Evolutionary conservation across 1,284 basidiomycete species (phyloP).

Genomic region (Cystobasidium slooffiae): DNA sequence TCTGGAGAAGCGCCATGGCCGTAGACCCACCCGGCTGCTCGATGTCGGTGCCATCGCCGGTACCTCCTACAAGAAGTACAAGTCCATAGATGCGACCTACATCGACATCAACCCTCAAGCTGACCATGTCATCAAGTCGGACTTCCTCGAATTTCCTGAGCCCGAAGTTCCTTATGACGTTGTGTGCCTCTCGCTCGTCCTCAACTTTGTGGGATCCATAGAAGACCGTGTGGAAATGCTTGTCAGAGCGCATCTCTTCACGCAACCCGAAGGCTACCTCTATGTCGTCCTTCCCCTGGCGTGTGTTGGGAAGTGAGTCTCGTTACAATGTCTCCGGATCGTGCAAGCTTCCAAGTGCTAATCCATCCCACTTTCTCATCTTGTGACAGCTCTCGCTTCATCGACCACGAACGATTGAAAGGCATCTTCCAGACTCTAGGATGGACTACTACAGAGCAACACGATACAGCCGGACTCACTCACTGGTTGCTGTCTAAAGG

Average conservation of each 20-base stretch:
- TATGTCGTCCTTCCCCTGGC: slow-evolving; percentile 59
- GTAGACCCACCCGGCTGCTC: slow-evolving; percentile 53
- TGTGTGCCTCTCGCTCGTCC: slow-evolving; percentile 57
- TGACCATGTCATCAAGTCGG: slow-evolving; percentile 54
- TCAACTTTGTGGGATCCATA: slow-evolving; percentile 59
- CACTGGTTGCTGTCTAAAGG: slow-evolving; percentile 55
- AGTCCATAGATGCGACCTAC: slow-evolving; percentile 54
- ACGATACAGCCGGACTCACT: slow-evolving; percentile 57
- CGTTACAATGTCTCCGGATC: background rate
- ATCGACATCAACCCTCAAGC: slow-evolving; percentile 59
- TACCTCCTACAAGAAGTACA: slow-evolving; percentile 56
- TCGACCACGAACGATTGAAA: slow-evolving; percentile 55
- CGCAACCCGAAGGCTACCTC: slow-evolving; percentile 54
- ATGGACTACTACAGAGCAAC: slow-evolving; percentile 55
- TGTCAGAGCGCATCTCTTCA: slow-evolving; percentile 50
- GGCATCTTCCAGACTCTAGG: slow-evolving; percentile 55
- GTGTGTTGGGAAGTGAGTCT: slow-evolving; percentile 54
- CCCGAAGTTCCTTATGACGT: slow-evolving; percentile 55
- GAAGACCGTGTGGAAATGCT: slow-evolving; percentile 54
- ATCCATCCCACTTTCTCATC: background rate
- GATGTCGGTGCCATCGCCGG: slow-evolving; percentile 59
- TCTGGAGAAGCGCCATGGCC: slow-evolving; percentile 48
- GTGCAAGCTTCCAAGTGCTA: background rate
- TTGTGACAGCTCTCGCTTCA: slow-evolving; percentile 55
- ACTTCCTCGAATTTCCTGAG: slow-evolving; percentile 57